Evolutionary conservation across 192 early-diverging fungal species (phyloP).

Genomic region (Rhizophagus clarus): DNA sequence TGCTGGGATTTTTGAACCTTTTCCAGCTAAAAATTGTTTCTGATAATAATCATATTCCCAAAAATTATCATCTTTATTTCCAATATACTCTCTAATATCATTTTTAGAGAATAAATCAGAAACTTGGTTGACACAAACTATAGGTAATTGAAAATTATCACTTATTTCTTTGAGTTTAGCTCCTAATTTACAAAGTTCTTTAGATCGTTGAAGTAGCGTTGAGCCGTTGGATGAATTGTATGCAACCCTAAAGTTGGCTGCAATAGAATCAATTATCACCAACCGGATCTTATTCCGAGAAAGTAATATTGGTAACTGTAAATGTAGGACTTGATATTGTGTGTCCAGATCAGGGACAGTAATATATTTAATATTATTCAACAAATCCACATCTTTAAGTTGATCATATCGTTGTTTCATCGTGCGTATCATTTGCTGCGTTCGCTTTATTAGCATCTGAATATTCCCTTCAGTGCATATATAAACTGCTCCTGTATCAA

Average conservation of each 20-base stretch:
- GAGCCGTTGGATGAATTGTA: neutral
- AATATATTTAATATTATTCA: constrained; percentile 63
- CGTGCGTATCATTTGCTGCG: constrained; percentile 49
- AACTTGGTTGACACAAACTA: constrained; percentile 88
- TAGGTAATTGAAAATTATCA: constrained; percentile 59
- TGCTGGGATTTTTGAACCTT: constrained; percentile 60
- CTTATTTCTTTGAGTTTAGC: constrained; percentile 64
- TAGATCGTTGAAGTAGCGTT: constrained; percentile 44
- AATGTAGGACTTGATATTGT: constrained; percentile 70
- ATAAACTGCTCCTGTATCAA: constrained; percentile 57
- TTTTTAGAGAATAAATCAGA: constrained; percentile 46
- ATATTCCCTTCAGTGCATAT: constrained; percentile 75
- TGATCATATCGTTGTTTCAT: constrained; percentile 34
- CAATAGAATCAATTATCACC: constrained; percentile 86
- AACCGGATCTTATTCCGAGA: constrained; percentile 57
- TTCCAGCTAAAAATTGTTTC: constrained; percentile 30
- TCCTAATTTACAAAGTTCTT: constrained; percentile 62
- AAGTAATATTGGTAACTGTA: constrained; percentile 72
- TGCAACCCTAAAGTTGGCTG: constrained; percentile 70
- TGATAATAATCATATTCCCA: constrained; percentile 26
- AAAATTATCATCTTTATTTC: constrained; percentile 12
- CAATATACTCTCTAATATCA: neutral
- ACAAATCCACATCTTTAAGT: constrained; percentile 32
- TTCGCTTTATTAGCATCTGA: constrained; percentile 51
- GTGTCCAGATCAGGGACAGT: constrained; percentile 70